Base-by-base conservation (phyloP, 257 asterid species). In the Voacanga thouarsii region DNA sequence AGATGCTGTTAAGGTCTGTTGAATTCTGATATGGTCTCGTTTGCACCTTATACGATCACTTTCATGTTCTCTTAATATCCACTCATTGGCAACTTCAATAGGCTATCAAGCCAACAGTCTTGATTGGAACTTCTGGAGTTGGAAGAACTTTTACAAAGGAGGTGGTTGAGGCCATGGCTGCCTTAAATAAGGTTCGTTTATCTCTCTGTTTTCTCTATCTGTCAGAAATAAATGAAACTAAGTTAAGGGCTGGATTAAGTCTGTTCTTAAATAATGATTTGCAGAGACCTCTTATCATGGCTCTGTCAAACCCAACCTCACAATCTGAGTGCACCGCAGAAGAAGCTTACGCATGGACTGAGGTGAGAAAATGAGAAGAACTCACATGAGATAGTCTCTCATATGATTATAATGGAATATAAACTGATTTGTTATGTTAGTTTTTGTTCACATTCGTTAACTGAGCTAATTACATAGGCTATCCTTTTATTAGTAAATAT, bases 321-420 rank as follows among this genome's bases (percentile, higher is more conserved):
- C 98, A 96, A 87, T 64, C 99, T n/a, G 99, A 96, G 90, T 96
- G 99, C 90, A 92, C 99, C 55, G 98, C 99, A 55, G 97, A 92
- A 87, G 95, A 96, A 78, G 99, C 99, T 70, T 96, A 93, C 77
- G 80, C 87, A 19, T 96, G 99, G 98, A 89, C 92, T 39, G 87
- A 95, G 94, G 99, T 93, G 78, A 78, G 85, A 50, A 43, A 44
- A 33, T 2, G 8, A 15, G 41, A 66, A 15, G 9, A 41, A 41
- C 26, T 3, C 24, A 2, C 67, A 12, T 61, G 39, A 74, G 12
- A 39, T 64, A 14, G 11, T 55, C 26, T 61, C 55, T 60, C 3
- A 28, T 64, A 33, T 30, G 4, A 47, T 14, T 55, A 45, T 55
- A 12, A 69, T 11, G 64, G 59, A 28, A 56, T 71, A 16, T 50